phyloP scores from a whole-genome alignment of 495 filamentous ascomycete genomes.

The Talaromyces stipitatus region DNA sequence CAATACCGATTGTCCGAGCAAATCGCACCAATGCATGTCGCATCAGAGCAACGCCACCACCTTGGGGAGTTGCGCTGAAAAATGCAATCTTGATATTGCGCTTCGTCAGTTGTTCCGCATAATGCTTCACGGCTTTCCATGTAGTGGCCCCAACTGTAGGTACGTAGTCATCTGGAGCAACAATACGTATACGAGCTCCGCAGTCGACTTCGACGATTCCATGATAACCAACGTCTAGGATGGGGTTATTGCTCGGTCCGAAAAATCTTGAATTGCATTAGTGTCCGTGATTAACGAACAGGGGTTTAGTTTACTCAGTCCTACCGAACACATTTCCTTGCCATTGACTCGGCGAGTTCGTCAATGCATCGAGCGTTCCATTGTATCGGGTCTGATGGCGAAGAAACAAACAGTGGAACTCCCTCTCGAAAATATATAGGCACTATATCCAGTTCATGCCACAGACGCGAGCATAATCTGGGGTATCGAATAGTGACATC shows the following conservation, averaged over 20 bases:
- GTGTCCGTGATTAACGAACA: no score
- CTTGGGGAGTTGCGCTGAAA: slow-evolving; percentile 81
- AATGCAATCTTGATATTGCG: slow-evolving; percentile 69
- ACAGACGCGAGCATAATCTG: slow-evolving; percentile 62
- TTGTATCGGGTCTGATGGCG: not conserved
- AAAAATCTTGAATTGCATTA: slow-evolving; percentile 66
- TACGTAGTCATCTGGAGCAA: slow-evolving; percentile 54
- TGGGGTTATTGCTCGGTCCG: slow-evolving; percentile 64
- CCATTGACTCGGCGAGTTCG: slow-evolving; percentile 83
- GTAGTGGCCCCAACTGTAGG: slow-evolving; percentile 53
- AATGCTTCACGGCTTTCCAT: slow-evolving; percentile 64
- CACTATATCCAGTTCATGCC: slow-evolving; percentile 72
- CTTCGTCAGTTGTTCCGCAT: slow-evolving; percentile 56
- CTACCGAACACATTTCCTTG: slow-evolving; percentile 69
- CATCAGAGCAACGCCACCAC: slow-evolving; percentile 85
- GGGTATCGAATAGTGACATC: slow-evolving; percentile 45
- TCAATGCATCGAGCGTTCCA: slow-evolving; percentile 56
- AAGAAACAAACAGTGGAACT: not conserved
- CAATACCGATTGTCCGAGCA: slow-evolving; percentile 56
- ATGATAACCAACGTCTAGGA: slow-evolving; percentile 65
- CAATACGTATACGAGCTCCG: slow-evolving; percentile 52
- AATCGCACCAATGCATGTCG: slow-evolving; percentile 76
- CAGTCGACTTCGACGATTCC: slow-evolving; percentile 73
- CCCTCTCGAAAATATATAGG: slow-evolving; percentile 47
- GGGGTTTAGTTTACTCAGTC: no score